A percentile compares a stretch with the other conserved stretches of the same genome.
phyloP scores from a whole-genome alignment of 2,329 filamentous ascomycete genomes.

The Pezicula neosporulosa region DNA sequence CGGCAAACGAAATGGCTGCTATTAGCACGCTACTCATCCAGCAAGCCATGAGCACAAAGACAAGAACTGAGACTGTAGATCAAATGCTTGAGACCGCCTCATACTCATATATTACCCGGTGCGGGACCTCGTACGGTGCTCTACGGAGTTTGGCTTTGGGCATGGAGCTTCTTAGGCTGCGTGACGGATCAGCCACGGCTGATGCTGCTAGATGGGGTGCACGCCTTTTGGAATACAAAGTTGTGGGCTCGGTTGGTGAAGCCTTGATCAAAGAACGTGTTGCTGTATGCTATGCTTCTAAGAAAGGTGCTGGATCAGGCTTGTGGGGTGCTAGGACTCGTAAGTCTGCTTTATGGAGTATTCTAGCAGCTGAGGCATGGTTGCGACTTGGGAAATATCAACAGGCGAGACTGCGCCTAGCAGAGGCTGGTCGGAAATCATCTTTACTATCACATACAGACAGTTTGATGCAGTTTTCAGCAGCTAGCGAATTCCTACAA shows the following conservation, averaged over 20 bases:
- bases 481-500: slow-evolving; percentile 49
- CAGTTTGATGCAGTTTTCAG: slow-evolving; percentile 47
- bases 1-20: slow-evolving; percentile 91
- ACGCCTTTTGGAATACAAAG: slow-evolving; percentile 72
- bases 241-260: slow-evolving; percentile 73
- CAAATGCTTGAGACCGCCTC: slow-evolving; percentile 85
- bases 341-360: slow-evolving; percentile 87
- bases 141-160: slow-evolving; percentile 73
- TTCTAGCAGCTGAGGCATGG: slow-evolving; percentile 83
- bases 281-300: slow-evolving; percentile 77
- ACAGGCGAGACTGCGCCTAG: slow-evolving; percentile 75
- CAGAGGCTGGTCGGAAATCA: slow-evolving; percentile 60
- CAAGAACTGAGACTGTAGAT: slow-evolving; percentile 76
- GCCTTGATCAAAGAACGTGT: slow-evolving; percentile 84
- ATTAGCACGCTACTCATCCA: slow-evolving; percentile 78
- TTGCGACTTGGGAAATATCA: slow-evolving; percentile 70
- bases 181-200: slow-evolving; percentile 77
- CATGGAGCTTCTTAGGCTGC: slow-evolving; percentile 77
- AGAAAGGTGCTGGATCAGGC: slow-evolving; percentile 62
- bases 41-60: slow-evolving; percentile 68
- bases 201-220: slow-evolving; percentile 85
- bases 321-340: slow-evolving; percentile 69
- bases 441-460: slow-evolving; percentile 44
- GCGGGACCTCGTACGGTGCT: slow-evolving; percentile 74
- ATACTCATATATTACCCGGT: slow-evolving; percentile 90